phyloP scores from a whole-genome alignment of 1,284 basidiomycete genomes.

The Marasmius tenuissimus region DNA sequence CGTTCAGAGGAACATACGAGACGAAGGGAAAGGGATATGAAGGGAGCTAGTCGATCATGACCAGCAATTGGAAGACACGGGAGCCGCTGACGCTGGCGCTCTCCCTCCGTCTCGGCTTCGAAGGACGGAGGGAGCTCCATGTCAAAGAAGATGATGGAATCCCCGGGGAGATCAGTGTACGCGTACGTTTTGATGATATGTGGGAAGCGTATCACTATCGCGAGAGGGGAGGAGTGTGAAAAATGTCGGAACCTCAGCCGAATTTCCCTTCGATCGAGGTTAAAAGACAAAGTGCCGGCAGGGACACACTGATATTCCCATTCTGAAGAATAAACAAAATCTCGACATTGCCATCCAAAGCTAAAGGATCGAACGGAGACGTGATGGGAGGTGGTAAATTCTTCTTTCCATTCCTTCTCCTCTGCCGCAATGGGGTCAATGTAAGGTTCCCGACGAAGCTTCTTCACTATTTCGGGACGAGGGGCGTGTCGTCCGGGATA shows the following conservation, averaged over 20 bases:
- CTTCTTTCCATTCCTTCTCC: conserved; percentile 28
- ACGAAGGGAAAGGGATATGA: conserved; percentile 47
- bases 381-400: conserved; percentile 25
- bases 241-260: background rate
- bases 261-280: conserved; percentile 6
- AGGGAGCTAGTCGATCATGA: conserved; percentile 37
- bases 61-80: conserved; percentile 13
- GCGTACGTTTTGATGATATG: conserved; percentile 41
- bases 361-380: conserved; percentile 40
- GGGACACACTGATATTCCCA: conserved; percentile 37
- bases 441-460: conserved; percentile 1
- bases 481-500: background rate
- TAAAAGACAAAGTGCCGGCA: background rate
- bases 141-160: conserved; percentile 40
- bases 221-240: conserved; percentile 1
- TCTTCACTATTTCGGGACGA: background rate
- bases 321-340: conserved; percentile 55
- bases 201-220: conserved; percentile 44
- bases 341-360: conserved; percentile 58
- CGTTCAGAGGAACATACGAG: conserved; percentile 36
- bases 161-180: conserved; percentile 26
- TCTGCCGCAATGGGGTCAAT: conserved; percentile 37
- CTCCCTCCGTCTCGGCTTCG: conserved; percentile 10
- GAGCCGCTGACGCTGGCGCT: conserved; percentile 31
- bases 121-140: conserved; percentile 45